Base-by-base conservation (phyloP, 192 early-diverging fungal genomes). In the Allomyces macrogynus region DNA sequence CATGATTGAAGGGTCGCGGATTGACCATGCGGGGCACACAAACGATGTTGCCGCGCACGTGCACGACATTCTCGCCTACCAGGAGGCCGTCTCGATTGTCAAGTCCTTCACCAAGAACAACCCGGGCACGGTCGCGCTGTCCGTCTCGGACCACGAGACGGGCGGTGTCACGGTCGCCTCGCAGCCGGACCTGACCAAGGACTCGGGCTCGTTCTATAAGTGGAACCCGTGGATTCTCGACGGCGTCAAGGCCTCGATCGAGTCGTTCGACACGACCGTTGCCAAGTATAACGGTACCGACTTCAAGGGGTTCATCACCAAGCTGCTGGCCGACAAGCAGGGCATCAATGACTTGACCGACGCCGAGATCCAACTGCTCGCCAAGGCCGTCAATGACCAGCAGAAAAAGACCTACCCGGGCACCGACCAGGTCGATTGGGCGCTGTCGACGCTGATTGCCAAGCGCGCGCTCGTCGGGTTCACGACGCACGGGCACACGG, bases 401-500 rank as follows among this genome's bases (percentile, higher is more conserved):
- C 68, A 64, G 49, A 68, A 84, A 67, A 73, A 79, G 43, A 70
- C 76, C 66, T 74, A 69, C 71, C 66, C 49, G 16, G 16, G 12
- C 20, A n/a, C 12, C 49, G 12, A 57, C 49, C 49, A 14, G 49
- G 12, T 57, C 49, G 16, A 57, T 3, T 57, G 49, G 49, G 49
- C 49, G 49, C 49, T 57, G 16, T 14, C 49, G 12, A 14, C 16
- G 32, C 75, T 77, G 74, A 70, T 79, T 24, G 80, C 79, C 24
- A 57, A 73, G 24, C 76, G 84, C 24, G 80, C 84, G 3, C 76
- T 78, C 66, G 63, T 87, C 24, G 86, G 86, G 62, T 89, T 85
- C 87, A 75, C 91, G 14, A 95, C 95, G 0, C 88, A 88, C 72
- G 92, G 92, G 8, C 95, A 99, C 69, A 89, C 87, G 62, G 92